Evolutionary conservation across 2,329 filamentous ascomycete species (phyloP), one percentile per base, ranked within the genome.

Genomic region (Venturia effusa): DNA sequence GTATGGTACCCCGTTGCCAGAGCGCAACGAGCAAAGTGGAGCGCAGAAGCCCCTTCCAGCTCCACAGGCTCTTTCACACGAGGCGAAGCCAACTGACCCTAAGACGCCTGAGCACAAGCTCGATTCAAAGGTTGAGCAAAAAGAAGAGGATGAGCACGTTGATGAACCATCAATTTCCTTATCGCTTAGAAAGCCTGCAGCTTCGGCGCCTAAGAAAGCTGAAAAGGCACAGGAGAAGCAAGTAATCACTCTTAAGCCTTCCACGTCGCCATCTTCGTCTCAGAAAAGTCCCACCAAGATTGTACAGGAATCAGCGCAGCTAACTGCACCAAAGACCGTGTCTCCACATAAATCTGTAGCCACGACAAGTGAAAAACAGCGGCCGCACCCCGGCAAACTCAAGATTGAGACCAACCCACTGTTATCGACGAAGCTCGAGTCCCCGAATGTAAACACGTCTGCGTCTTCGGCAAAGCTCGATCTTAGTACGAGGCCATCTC

Each of bases 241-340:
- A 62, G 24, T 15, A 48, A 6, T 32, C 3, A 13, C 39, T 45
- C 62, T 8, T 69, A 73, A 67, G 70, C 24, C 66, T 72, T 8
- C 69, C 70, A 7, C 54, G 27, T 37, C 41, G 59, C 37, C 51
- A 63, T 34, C 39, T 30, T 37, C 51, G 61, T 57, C 39, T 41
- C 37, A 59, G 19, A 22, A 39, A 39, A 22, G 37, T 19, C 30
- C 32, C 4, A 34, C 3, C 51, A 57, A 57, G 30, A 34, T 34
- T n/a, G 19, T 19, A 19, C 51, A 57, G 24, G 40, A 48, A 24
- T 27, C 22, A 4, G 22, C 30, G 63, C 19, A 40, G 54, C 37
- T 34, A 78, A 78, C 4, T 75, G 45, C 17, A 51, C 27, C 61
- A 30, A 62, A 62, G 41, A 24, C 41, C 27, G n/a, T 54, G 22